Conservation (phyloP, 805 yeast species). For the Candida awuae region DNA sequence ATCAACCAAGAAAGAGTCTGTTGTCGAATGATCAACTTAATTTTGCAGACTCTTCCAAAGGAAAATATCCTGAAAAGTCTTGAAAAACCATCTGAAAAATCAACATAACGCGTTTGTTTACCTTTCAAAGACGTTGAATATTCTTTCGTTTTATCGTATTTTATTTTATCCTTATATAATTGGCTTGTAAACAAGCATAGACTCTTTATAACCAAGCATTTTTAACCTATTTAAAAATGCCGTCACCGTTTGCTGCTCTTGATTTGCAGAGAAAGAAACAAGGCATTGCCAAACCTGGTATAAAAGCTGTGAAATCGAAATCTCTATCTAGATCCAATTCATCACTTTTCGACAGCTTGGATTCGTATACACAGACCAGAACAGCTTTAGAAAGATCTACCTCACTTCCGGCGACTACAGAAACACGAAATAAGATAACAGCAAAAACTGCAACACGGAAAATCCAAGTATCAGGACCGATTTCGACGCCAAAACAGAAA, state of each 20-base stretch:
- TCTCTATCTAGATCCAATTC: constrained; percentile 3
- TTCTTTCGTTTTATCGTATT: not conserved
- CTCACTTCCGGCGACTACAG: not conserved
- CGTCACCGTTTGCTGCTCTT: constrained; percentile 14
- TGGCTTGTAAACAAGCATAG: no score
- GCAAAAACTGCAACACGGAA: not conserved
- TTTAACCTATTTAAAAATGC: constrained; percentile 1
- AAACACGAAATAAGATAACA: no score
- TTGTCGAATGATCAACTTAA: constrained; percentile 5
- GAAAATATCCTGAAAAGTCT: no score
- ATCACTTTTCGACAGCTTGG: constrained; percentile 1
- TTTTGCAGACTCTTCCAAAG: not conserved
- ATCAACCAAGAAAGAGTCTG: not conserved
- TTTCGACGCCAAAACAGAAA: no score
- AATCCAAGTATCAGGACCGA: no score
- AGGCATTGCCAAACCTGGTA: not conserved
- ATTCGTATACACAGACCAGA: not conserved
- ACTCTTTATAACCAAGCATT: no score
- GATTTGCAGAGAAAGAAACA: constrained; percentile 7
- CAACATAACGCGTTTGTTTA: not conserved
- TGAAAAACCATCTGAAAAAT: no score
- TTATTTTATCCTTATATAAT: no score
- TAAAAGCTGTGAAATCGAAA: not conserved
- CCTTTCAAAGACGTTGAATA: not conserved
- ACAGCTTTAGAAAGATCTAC: not conserved